Evolutionary conservation across 768 basidiomycete species (phyloP), one percentile per base, ranked within the genome.

Genomic region (Daedaleopsis nitida): DNA sequence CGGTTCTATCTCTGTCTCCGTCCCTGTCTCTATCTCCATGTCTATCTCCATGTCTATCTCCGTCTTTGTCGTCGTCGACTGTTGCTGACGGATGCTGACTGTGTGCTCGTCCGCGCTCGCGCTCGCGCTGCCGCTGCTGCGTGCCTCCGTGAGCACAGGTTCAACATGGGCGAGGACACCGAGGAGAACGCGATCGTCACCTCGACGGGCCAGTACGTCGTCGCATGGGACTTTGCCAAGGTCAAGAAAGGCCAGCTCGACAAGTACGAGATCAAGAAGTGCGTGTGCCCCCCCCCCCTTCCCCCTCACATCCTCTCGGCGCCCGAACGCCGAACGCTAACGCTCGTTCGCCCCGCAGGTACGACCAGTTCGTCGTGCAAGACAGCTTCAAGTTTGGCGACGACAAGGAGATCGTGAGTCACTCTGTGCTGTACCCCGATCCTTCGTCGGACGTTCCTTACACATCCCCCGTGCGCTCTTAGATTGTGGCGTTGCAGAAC

Each of bases 331-430:
- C 34, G 17, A 42, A 59, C 52, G 58, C 61, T 65, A 23, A 63
- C 21, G 32, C 45, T 53, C 14, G n/a, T 7, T 45, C 23, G 16
- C 43, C 32, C 34, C 64, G 21, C 70, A 81, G 82, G 73, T 98
- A 97, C 72, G 91, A 94, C 69, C 94, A 96, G 68, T 81, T 84
- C 49, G 95, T 98, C 59, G 95, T 98, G 0, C 96, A 97, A 65
- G 97, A 99, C 74, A 93, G 90, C 76, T 99, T 99, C 86, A 92
- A 89, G 76, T 98, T 96, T 70, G 96, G 95, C 14, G 93, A 96
- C 68, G 96, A 98, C 76, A 92, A 94, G 70, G 89, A 98, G 72
- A 98, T 99, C 71, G 94, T 94, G 68, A 70, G 91, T 80, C 35
- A 39, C 57, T 27, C n/a, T 17, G 56, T 21, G 24, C 55, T 49